Evolutionary conservation across 495 filamentous ascomycete genomes (phyloP), one percentile per base, ranked within the genome.

Genomic region (Talaromyces adpressus): DNA sequence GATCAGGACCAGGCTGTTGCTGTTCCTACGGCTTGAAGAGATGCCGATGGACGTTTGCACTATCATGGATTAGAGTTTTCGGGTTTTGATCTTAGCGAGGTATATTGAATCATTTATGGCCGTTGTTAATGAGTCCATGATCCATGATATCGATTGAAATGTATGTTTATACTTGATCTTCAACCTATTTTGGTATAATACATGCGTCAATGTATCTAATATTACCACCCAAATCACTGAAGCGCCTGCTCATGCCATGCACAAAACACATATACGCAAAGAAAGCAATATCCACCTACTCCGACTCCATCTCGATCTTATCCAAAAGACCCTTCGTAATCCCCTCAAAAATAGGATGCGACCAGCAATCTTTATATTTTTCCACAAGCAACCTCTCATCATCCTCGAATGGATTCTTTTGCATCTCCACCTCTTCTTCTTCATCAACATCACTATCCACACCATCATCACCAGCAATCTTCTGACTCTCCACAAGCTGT

Each of bases 311-410:
- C 67, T 81, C 74, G 59, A 84, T 77, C 30, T 74, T 75, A 2
- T 67, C 67, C 58, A 84, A 70, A 62, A 90, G 74, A 39, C 79
- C 74, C 66, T 75, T 77, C 51, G 87, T 83, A 69, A 96, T 91
- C 9, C 71, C 79, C 69, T 83, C 80, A 72, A 97, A 94, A 20
- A 92, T 79, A 36, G 82, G 81, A 70, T 81, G 85, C 29, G 95
- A 83, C 67, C 90, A 92, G 71, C 91, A 93, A 62, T 81, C 80
- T 68, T 79, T 79, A 76, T 97, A 97, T 74, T 89, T 91, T 51
- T 91, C 82, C 41, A 91, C 90, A 68, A 96, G 73, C 27, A 81
- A 72, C 20, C 81, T 81, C 6, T 81, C 69, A 64, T 87, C 84
- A 49, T 73, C 81, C 25, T 67, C 70, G 14, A 56, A 56, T 6